Conservation (phyloP, 2,329 filamentous ascomycete species). For the Davidsoniella australis region DNA sequence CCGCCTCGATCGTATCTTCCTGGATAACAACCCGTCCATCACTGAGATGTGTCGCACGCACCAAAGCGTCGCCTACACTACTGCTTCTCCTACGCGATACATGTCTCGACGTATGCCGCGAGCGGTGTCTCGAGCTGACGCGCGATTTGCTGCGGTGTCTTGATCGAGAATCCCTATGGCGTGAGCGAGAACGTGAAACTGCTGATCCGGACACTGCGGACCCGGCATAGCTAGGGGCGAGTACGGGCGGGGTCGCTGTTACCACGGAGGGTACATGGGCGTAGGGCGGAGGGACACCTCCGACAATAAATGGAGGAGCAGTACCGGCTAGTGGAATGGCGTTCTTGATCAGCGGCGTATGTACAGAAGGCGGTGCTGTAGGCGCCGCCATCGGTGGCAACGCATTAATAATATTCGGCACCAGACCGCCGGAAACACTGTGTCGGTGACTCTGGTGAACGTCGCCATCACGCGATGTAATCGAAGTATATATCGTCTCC, state of each 20-base stretch:
- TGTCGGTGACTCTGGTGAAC: too few species aligned
- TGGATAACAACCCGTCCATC: constrained; percentile 48
- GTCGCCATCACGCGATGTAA: background rate
- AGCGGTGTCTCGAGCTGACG: constrained; percentile 4
- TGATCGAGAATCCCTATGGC: background rate
- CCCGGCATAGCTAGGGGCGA: background rate
- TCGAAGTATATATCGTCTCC: background rate
- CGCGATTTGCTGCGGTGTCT: constrained; percentile 3
- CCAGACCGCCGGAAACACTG: too few species aligned
- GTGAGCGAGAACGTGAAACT: constrained; percentile 5
- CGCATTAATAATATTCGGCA: too few species aligned
- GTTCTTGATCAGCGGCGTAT: background rate
- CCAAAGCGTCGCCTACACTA: constrained; percentile 1
- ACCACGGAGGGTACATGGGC: too few species aligned
- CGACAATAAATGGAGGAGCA: constrained; percentile 20
- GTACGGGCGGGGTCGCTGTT: too few species aligned
- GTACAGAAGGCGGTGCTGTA: background rate
- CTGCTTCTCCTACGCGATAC: background rate
- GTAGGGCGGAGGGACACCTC: background rate
- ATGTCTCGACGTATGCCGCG: constrained; percentile 4
- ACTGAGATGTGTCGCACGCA: constrained; percentile 1
- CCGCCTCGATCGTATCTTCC: constrained; percentile 39
- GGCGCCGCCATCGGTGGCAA: background rate
- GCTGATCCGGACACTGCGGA: background rate
- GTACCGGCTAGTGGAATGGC: constrained; percentile 15